Evolutionary conservation across 768 basidiomycete genomes (phyloP).

Genomic region (Calocybe gangraenosa): DNA sequence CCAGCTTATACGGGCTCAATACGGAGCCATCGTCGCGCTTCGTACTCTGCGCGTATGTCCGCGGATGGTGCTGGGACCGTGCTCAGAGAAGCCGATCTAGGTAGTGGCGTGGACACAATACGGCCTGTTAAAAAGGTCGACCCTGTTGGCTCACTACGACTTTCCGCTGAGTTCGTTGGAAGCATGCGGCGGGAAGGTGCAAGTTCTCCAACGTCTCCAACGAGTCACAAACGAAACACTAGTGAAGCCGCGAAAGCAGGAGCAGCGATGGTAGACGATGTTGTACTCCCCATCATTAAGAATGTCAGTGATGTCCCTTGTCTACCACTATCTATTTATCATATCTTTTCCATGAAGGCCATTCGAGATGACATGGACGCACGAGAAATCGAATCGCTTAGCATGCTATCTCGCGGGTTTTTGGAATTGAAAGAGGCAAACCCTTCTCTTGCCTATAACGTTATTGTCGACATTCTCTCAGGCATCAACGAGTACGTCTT

Average conservation of each 20-base stretch:
- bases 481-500: constrained; percentile 85
- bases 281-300: constrained; percentile 76
- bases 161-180: constrained; percentile 81
- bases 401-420: constrained; percentile 89
- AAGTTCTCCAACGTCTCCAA: constrained; percentile 46
- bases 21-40: constrained; percentile 61
- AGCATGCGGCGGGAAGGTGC: constrained; percentile 56
- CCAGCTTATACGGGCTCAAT: constrained; percentile 74
- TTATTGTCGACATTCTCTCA: constrained; percentile 84
- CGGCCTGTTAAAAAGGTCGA: constrained; percentile 93
- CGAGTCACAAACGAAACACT: constrained; percentile 41
- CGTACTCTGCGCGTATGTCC: constrained; percentile 72
- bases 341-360: constrained; percentile 37
- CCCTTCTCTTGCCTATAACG: constrained; percentile 79
- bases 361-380: constrained; percentile 86
- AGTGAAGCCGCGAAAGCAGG: constrained; percentile 68
- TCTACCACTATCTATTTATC: background rate
- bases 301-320: constrained; percentile 40
- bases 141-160: constrained; percentile 64
- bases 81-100: constrained; percentile 78
- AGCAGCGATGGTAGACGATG: constrained; percentile 69
- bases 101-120: constrained; percentile 85
- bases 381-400: constrained; percentile 81
- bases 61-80: constrained; percentile 65
- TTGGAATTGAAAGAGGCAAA: constrained; percentile 79